Conservation (phyloP, 495 filamentous ascomycete genomes). For the Penicillium taxi region DNA sequence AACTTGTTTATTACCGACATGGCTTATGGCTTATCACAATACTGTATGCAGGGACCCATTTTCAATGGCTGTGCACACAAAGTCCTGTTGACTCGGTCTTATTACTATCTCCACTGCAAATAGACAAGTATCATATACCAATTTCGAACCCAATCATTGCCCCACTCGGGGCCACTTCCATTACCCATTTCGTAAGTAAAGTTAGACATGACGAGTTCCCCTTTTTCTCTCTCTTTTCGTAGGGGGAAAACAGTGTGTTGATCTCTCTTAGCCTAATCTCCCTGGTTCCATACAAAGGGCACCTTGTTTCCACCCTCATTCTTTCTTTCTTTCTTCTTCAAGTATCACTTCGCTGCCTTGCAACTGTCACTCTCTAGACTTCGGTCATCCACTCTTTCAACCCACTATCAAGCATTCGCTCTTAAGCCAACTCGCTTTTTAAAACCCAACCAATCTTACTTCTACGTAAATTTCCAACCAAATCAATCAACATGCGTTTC, state of each 20-base stretch:
- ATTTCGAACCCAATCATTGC: too few relatives aligned
- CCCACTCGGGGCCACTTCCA: too few relatives aligned
- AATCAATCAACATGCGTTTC: slow-evolving; percentile 50
- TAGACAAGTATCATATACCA: too few relatives aligned
- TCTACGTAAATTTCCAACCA: slow-evolving; percentile 26
- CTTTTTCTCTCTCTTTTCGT: slow-evolving; percentile 7
- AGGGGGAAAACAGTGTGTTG: slow-evolving; percentile 12
- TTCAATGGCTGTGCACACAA: too few relatives aligned
- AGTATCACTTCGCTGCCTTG: slow-evolving; percentile 32
- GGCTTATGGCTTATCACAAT: too few relatives aligned
- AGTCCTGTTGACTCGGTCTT: too few relatives aligned
- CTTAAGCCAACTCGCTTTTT: too few relatives aligned
- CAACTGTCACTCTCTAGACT: slow-evolving; percentile 40
- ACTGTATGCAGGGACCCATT: too few relatives aligned
- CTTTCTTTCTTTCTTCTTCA: slow-evolving; percentile 27
- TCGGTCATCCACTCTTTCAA: slow-evolving; percentile 54
- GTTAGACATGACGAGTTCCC: slow-evolving; percentile 2
- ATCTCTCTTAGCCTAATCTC: slow-evolving; percentile 37
- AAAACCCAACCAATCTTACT: slow-evolving; percentile 12
- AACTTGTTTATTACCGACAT: too few relatives aligned
- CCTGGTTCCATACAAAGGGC: slow-evolving; percentile 40
- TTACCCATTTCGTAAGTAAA: too few relatives aligned
- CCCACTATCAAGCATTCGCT: too few relatives aligned
- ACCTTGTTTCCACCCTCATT: slow-evolving; percentile 21
- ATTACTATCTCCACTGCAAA: too few relatives aligned